Percentiles rank a stretch among this genome's conserved stretches.
Conservation (phyloP, 257 asterid species). For the Anisodus tanguticus region DNA sequence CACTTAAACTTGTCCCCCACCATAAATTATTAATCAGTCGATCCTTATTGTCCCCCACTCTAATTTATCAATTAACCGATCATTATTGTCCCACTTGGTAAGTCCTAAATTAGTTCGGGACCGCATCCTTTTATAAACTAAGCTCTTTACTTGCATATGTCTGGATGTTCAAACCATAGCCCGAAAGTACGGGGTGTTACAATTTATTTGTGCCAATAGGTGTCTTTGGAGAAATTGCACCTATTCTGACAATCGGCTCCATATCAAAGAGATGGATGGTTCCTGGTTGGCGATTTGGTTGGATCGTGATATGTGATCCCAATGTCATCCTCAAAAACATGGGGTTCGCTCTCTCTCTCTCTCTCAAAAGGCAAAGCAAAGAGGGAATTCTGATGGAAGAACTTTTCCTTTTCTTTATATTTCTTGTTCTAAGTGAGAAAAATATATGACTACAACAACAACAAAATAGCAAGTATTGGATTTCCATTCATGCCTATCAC, state of each 20-base stretch:
- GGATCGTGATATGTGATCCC: constrained; percentile 69
- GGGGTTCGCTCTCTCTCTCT: constrained; percentile 51
- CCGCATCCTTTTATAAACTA: no score
- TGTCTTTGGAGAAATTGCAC: constrained; percentile 49
- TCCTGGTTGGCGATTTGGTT: constrained; percentile 82
- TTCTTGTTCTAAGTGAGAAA: neutral
- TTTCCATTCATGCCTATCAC: neutral
- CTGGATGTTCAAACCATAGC: no score
- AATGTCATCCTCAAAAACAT: constrained; percentile 48
- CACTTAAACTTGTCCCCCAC: no score
- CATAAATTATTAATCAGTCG: no score
- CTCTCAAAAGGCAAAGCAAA: neutral
- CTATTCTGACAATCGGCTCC: constrained; percentile 63
- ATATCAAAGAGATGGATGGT: constrained; percentile 77
- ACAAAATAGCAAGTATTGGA: neutral
- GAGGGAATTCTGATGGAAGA: neutral
- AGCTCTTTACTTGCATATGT: no score
- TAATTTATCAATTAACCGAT: no score
- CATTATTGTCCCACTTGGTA: no score
- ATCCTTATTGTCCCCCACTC: no score
- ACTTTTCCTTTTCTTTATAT: neutral
- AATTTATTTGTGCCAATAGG: constrained; percentile 61
- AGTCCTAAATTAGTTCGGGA: no score
- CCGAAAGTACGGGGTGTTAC: constrained; percentile 27
- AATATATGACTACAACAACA: neutral